Conservation (phyloP, 2,329 filamentous ascomycete genomes). For the Paraphoma sp. region DNA sequence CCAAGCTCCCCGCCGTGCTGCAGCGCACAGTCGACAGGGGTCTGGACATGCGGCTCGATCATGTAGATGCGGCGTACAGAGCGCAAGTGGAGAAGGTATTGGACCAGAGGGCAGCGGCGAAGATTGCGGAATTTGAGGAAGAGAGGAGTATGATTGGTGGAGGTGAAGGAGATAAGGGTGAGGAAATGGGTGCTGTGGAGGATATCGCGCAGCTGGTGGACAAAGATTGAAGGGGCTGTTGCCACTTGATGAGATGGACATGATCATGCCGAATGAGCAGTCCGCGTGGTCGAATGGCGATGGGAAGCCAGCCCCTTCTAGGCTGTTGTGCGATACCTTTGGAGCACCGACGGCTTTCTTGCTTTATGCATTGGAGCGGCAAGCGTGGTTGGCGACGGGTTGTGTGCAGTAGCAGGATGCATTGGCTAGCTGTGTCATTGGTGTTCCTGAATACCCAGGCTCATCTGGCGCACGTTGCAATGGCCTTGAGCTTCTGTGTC, state of each 20-base stretch:
- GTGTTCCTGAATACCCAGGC: no score
- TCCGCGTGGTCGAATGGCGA: background rate
- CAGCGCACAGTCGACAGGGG: slow-evolving; percentile 7
- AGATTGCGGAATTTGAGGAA: slow-evolving; percentile 9
- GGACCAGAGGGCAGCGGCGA: slow-evolving; percentile 1
- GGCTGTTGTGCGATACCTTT: background rate
- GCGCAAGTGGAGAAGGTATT: slow-evolving; percentile 10
- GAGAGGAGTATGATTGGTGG: background rate
- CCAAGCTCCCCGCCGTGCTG: slow-evolving; percentile 1
- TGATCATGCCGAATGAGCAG: no score
- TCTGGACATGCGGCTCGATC: slow-evolving; percentile 22
- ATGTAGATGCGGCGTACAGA: slow-evolving; percentile 11
- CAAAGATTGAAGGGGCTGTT: no score
- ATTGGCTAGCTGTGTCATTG: no score
- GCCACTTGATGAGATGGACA: no score
- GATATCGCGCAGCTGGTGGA: background rate
- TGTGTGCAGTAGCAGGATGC: no score
- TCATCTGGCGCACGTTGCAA: no score
- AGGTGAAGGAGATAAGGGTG: background rate
- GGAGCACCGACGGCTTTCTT: background rate
- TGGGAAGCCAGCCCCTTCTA: background rate
- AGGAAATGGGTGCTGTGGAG: background rate
- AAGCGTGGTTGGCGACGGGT: no score
- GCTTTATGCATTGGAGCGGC: background rate
- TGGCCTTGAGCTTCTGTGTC: no score